A percentile compares a stretch with the other conserved stretches of the same genome.
phyloP scores from a whole-genome alignment of 306 rosid genomes.

The Malus fusca region DNA sequence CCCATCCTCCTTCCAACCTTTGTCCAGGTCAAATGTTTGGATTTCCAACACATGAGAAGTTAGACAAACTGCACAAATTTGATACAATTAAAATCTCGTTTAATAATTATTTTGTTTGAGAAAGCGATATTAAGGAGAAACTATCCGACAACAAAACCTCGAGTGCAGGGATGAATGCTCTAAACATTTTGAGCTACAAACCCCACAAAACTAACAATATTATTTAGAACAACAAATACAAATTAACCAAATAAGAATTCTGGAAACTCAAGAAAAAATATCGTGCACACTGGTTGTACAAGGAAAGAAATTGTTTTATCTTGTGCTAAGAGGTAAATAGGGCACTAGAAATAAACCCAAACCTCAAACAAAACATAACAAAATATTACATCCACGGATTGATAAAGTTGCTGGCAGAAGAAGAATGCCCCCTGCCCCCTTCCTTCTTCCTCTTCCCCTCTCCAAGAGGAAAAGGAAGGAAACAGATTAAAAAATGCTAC shows the following conservation, averaged over 20 bases:
- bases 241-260: neutral
- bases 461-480: slow-evolving; percentile 8
- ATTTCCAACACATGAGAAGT: neutral
- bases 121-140: too few relatives aligned
- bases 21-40: neutral
- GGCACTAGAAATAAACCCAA: slow-evolving; percentile 17
- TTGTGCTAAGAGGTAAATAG: slow-evolving; percentile 1
- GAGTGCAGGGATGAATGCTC: neutral
- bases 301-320: slow-evolving; percentile 13
- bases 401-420: slow-evolving; percentile 1
- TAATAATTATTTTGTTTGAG: too few relatives aligned
- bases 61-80: too few relatives aligned
- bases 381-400: slow-evolving; percentile 18
- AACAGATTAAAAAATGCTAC: slow-evolving; percentile 7
- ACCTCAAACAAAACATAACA: slow-evolving; percentile 4
- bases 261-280: neutral
- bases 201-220: neutral
- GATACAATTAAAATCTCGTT: too few relatives aligned
- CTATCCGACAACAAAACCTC: too few relatives aligned
- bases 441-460: slow-evolving; percentile 14
- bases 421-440: slow-evolving; percentile 4
- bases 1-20: too few relatives aligned
- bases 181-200: neutral
- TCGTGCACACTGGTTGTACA: neutral
- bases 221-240: neutral